These are phyloP conservation scores for Ganoderma lingzhi DNA, from an alignment of 1,284 basidiomycete genomes.

Conservation along the genomic window DNA sequence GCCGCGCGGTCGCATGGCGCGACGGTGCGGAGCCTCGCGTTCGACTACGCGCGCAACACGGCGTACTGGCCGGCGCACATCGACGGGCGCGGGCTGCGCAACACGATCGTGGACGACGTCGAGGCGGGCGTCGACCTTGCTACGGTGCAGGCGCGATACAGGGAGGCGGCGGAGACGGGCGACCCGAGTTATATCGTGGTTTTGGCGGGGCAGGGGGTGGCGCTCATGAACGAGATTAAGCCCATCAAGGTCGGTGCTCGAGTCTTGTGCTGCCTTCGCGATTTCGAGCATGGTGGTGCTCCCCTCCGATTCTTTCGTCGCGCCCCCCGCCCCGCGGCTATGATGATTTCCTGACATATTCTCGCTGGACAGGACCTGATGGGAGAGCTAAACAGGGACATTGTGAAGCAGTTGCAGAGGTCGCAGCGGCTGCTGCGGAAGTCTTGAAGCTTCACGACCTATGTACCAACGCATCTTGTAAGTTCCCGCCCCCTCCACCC, in stretches of 20 bases:
- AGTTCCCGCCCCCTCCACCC: too few relatives aligned
- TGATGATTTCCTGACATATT: constrained; percentile 15
- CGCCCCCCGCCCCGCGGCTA: constrained; percentile 1
- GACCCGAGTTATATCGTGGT: constrained; percentile 62
- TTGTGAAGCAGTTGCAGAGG: constrained; percentile 26
- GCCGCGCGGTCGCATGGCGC: constrained; percentile 50
- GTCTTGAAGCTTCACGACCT: background rate
- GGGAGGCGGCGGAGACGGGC: constrained; percentile 49
- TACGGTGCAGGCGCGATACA: constrained; percentile 53
- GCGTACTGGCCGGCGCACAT: constrained; percentile 71
- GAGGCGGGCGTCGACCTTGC: constrained; percentile 58
- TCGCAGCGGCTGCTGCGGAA: constrained; percentile 20
- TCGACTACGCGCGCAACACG: constrained; percentile 68
- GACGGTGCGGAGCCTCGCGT: constrained; percentile 70
- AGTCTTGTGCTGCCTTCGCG: background rate
- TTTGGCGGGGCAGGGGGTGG: constrained; percentile 76
- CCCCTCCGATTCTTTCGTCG: too few relatives aligned
- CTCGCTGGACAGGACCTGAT: constrained; percentile 21
- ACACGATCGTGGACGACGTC: constrained; percentile 65
- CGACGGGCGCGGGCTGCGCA: constrained; percentile 68
- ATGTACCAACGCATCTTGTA: too few relatives aligned
- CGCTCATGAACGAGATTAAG: constrained; percentile 60
- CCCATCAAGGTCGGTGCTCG: constrained; percentile 57
- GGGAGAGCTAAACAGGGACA: constrained; percentile 29
- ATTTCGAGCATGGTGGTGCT: background rate